Conservation (phyloP, 179 eudicot genomes). For the Dionaea muscipula region DNA sequence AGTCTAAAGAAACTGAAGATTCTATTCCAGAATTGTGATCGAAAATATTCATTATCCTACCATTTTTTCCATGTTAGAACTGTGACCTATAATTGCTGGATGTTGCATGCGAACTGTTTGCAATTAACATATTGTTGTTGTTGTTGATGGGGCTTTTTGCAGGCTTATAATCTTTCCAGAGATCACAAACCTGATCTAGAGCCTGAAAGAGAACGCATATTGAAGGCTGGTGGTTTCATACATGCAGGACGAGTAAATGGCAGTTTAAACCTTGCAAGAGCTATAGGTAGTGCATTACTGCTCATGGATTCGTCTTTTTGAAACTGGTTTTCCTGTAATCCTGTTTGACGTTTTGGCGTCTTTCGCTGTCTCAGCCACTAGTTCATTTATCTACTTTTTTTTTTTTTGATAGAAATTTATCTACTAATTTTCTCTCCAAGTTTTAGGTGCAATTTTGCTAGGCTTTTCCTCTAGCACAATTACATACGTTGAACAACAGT, state of each 20-base stretch:
- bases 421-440: too few relatives aligned
- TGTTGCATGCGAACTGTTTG: too few relatives aligned
- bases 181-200: slow-evolving; percentile 96
- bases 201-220: slow-evolving; percentile 75
- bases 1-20: not conserved
- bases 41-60: not conserved
- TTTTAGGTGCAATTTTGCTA: too few relatives aligned
- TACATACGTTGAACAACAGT: too few relatives aligned
- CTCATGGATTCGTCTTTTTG: too few relatives aligned
- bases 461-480: too few relatives aligned
- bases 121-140: not conserved
- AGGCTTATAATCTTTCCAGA: slow-evolving; percentile 93
- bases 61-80: not conserved
- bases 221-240: slow-evolving; percentile 95
- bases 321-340: too few relatives aligned
- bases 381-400: too few relatives aligned
- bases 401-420: too few relatives aligned
- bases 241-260: slow-evolving; percentile 97
- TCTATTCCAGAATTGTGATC: not conserved
- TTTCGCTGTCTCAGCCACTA: too few relatives aligned
- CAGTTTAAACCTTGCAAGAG: slow-evolving; percentile 87
- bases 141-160: slow-evolving; percentile 9
- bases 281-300: slow-evolving; percentile 90
- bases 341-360: too few relatives aligned
- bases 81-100: not conserved